Base-by-base conservation (phyloP, 129 eudicot species). In the Oenanthe sinensis region DNA sequence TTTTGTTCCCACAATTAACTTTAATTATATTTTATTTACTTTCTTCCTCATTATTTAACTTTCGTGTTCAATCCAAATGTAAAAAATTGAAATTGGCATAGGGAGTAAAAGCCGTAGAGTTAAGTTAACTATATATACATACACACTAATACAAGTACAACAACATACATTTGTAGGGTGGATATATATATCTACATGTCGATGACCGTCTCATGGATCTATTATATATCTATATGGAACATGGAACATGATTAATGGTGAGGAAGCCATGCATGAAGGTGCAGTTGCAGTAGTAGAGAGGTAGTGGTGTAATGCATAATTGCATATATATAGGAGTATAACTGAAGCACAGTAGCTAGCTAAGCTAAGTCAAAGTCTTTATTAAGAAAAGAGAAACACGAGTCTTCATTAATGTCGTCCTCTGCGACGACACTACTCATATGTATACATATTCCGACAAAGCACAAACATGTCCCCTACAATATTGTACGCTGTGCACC, bases 381-480 rank as follows among this genome's bases (percentile, higher is more conserved):
- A 71, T 71, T 19, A 26, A 73, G 55, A n/a, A 24, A 73, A 73
- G 39, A 73, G 76, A 44, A n/a, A 28, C 37, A 73, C 7, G 50
- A 73, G 76, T 73, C 76, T 6, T 73, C 39, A 39, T 39, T 39
- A 73, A 44, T 37, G 47, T 71, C 75, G 47, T 71, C 75, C 48
- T 39, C 33, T 12, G 28, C 46, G 75, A 37, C 75, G 36, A 33
- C 36, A 33, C 36, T 33, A 8, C 49, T 39, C 28, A n/a, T 8
- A 2, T 58, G 67, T 58, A 22, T 7, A 8, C 0, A 43, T 8
- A 1, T 7, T 72, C 52, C 52, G 52, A 72, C 76, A 72, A 1
- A 22, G 48, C 76, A 72, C 52, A 72, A 72, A 42, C 76, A 42
- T 72, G 76, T 72, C 54, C 76, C 20, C 17, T 19, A 42, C 52